A percentile compares a stretch with the other conserved stretches of the same genome.
phyloP scores from a whole-genome alignment of 1,139 yeast genomes.

The Saccharomyces hybrid region DNA sequence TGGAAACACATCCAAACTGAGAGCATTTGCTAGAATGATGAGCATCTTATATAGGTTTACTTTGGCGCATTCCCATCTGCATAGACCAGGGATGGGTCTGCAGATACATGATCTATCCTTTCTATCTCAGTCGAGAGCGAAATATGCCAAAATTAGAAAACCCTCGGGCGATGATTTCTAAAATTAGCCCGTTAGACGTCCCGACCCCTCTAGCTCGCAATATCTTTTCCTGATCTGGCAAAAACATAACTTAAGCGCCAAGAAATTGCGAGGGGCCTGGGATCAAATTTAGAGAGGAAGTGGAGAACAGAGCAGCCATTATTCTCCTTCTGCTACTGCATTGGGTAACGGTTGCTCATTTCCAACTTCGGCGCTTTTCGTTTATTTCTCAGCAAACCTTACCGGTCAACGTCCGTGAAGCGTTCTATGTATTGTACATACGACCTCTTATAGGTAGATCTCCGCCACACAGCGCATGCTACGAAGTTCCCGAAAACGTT shows the following conservation, averaged over 20 bases:
- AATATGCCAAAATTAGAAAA: background rate
- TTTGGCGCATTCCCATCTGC: background rate
- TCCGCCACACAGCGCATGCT: background rate
- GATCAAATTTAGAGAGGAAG: background rate
- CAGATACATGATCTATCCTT: background rate
- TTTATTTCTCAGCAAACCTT: background rate
- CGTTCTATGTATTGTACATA: background rate
- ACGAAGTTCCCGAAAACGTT: background rate
- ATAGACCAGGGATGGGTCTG: background rate
- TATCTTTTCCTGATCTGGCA: background rate
- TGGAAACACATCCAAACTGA: no score
- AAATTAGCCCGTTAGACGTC: background rate
- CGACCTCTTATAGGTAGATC: background rate
- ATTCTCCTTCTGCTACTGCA: background rate
- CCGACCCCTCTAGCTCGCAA: background rate
- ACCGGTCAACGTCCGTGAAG: background rate
- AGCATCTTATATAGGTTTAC: background rate
- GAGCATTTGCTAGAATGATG: background rate
- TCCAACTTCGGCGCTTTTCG: background rate
- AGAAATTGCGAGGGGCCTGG: background rate
- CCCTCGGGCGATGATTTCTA: background rate
- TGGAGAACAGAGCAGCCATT: background rate
- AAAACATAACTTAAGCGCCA: background rate
- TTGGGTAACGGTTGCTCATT: background rate
- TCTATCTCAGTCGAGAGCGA: background rate